These are phyloP conservation scores for Fusarium aywerte DNA, from an alignment of 2,329 filamentous ascomycete genomes.

Conservation along the genomic window DNA sequence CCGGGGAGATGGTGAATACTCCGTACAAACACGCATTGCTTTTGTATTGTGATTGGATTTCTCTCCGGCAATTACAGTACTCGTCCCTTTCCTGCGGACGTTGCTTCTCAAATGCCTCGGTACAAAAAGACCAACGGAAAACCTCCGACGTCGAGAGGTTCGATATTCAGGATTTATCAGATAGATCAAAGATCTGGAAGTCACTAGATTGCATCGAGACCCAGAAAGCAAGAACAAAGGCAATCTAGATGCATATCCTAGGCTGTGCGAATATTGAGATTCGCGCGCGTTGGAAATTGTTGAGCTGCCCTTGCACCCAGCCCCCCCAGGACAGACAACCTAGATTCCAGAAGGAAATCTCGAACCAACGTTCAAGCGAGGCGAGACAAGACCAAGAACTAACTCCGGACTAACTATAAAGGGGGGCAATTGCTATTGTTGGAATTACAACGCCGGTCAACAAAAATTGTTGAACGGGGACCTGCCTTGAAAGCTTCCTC, in stretches of 20 bases:
- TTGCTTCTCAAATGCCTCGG: conserved; percentile 38
- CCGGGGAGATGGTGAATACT: conserved; percentile 37
- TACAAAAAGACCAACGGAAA: conserved; percentile 20
- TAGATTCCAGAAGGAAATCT: conserved; percentile 22
- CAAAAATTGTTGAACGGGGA: conserved; percentile 40
- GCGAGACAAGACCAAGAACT: conserved; percentile 3
- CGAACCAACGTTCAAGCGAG: conserved; percentile 9
- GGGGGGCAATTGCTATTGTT: conserved; percentile 37
- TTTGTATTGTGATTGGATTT: conserved; percentile 14
- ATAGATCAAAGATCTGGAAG: conserved; percentile 26
- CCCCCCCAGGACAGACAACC: conserved; percentile 1
- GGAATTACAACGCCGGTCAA: conserved; percentile 26
- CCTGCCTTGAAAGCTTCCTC: conserved; percentile 25
- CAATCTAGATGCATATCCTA: conserved; percentile 17
- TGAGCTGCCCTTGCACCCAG: conserved; percentile 24
- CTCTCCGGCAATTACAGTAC: conserved; percentile 15
- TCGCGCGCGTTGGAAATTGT: conserved; percentile 31
- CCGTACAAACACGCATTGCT: conserved; percentile 12
- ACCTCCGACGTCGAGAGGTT: conserved; percentile 22
- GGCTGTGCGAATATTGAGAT: conserved; percentile 27
- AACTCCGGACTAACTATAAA: not conserved
- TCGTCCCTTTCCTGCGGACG: conserved; percentile 25
- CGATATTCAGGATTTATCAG: not conserved
- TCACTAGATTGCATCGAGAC: conserved; percentile 23
- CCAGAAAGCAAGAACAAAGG: conserved; percentile 1